A percentile compares a stretch with the other conserved stretches of the same genome.
phyloP scores from a whole-genome alignment of 2,329 filamentous ascomycete species.

The Ambrosiella beaveri region DNA sequence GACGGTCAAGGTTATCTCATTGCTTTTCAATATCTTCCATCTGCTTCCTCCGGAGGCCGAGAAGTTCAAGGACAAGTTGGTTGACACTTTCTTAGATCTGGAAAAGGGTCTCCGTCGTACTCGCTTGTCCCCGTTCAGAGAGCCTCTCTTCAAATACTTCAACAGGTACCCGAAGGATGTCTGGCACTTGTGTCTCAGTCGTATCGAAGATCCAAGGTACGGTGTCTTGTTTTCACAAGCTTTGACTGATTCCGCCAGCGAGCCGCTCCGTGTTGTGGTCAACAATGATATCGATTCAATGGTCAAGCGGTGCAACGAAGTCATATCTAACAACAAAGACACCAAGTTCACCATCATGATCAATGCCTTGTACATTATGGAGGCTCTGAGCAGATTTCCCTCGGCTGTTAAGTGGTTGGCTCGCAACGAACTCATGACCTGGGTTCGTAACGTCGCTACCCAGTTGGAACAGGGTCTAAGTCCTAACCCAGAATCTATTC shows the following conservation, averaged over 20 bases:
- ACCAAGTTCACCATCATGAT: conserved; percentile 53
- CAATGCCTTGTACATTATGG: conserved; percentile 73
- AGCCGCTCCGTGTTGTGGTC: conserved; percentile 55
- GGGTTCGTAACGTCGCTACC: conserved; percentile 52
- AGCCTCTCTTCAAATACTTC: conserved; percentile 79
- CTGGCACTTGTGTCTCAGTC: conserved; percentile 62
- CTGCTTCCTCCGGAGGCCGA: conserved; percentile 81
- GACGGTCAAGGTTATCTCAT: conserved; percentile 85
- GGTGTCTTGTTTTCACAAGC: conserved; percentile 85
- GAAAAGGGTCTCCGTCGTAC: conserved; percentile 75
- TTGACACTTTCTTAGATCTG: conserved; percentile 76
- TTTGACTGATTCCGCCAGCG: conserved; percentile 57
- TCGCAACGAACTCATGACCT: conserved; percentile 41
- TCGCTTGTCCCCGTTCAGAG: conserved; percentile 77
- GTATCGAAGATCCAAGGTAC: conserved; percentile 69
- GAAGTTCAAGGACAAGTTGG: conserved; percentile 75
- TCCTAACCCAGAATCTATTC: conserved; percentile 24
- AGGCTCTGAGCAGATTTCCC: conserved; percentile 55
- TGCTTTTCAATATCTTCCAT: conserved; percentile 93
- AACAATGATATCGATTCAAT: conserved; percentile 57
- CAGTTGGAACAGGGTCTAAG: conserved; percentile 46
- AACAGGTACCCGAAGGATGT: conserved; percentile 84
- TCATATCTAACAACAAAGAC: conserved; percentile 48
- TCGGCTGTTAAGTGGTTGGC: conserved; percentile 55
- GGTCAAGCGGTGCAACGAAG: conserved; percentile 47